These are phyloP conservation scores for Euryodendron excelsum DNA, from an alignment of 148 eudicot species.

Conservation along the genomic window DNA sequence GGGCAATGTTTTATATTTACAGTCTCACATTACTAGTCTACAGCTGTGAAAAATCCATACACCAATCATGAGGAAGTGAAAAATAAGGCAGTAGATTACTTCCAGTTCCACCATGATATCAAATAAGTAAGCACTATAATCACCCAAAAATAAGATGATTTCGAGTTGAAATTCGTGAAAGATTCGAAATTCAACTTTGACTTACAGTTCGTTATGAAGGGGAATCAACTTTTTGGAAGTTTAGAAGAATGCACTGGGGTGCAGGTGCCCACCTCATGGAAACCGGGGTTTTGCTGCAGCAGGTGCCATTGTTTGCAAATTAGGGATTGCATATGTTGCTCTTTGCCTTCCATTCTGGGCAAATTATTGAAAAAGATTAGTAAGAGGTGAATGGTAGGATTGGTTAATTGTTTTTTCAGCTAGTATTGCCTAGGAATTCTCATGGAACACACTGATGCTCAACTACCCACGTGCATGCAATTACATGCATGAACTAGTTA, in stretches of 20 bases:
- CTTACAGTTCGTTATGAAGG: not conserved
- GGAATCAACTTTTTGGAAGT: not conserved
- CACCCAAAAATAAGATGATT: not conserved
- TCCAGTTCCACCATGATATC: not conserved
- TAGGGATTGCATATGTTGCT: not conserved
- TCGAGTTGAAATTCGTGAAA: not conserved
- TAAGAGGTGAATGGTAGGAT: not conserved
- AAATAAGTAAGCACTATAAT: not conserved
- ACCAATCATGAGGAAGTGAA: no score
- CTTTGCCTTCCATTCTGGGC: not conserved
- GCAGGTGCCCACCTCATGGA: not conserved
- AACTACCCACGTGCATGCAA: slow-evolving; percentile 6
- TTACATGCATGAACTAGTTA: slow-evolving; percentile 17
- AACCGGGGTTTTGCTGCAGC: not conserved
- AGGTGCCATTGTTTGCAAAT: not conserved
- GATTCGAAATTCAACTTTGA: not conserved
- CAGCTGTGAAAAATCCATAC: no score
- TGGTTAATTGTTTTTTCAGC: not conserved
- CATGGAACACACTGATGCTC: not conserved
- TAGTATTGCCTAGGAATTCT: not conserved
- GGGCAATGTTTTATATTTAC: no score
- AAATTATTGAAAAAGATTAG: not conserved
- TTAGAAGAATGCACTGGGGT: not conserved
- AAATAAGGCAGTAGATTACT: no score
- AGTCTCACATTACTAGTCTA: no score